Base-by-base conservation (phyloP, 345 rosid genomes). In the thale cress (Arabidopsis thaliana) region DNA sequence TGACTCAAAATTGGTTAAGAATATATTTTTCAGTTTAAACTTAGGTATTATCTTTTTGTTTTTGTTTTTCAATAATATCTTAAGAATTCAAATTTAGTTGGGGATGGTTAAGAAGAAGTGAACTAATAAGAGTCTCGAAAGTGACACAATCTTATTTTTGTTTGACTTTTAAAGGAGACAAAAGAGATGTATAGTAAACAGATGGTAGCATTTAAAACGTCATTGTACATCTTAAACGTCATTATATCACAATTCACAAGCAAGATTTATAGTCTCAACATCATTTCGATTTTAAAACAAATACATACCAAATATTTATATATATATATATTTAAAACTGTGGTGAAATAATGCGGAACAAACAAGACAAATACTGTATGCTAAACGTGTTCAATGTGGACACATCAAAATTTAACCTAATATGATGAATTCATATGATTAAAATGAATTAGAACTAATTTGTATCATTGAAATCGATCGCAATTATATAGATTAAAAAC, bases 81-180 rank as follows among this genome's bases (percentile, higher is more conserved):
- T 45, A 59, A 33, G 25, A 20, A 52, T 69, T 76, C 75, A 69
- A 69, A 76, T 45, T 34, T 77, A 77, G 80, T 77, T 70, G 80
- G 56, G 72, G 11, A 65, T 71, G 60, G 80, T 71, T 77, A 71
- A 56, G 80, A 77, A 77, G 76, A 77, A 71, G 67, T 63, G 64
- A 63, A 61, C 75, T 69, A 76, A 59, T 59, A 49, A 62, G 56
- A 52, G 42, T 52, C 58, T 76, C 45, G 70, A 76, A 76, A 76
- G 46, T 76, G 79, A 69, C 80, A 61, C 41, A 55, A 37, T 62
- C 69, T 36, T 53, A 66, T 46, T 25, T 62, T 37, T 45, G 16
- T 76, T 76, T 62, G 80, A 76, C 80, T 69, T 46, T 62, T 52
- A 20, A 45, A 69, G 71, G 59, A 63, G 71, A 62, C 65, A 63